Evolutionary conservation across 306 rosid species (phyloP), one percentile per base, ranked within the genome.

Genomic region (Ceratonia siliqua): DNA sequence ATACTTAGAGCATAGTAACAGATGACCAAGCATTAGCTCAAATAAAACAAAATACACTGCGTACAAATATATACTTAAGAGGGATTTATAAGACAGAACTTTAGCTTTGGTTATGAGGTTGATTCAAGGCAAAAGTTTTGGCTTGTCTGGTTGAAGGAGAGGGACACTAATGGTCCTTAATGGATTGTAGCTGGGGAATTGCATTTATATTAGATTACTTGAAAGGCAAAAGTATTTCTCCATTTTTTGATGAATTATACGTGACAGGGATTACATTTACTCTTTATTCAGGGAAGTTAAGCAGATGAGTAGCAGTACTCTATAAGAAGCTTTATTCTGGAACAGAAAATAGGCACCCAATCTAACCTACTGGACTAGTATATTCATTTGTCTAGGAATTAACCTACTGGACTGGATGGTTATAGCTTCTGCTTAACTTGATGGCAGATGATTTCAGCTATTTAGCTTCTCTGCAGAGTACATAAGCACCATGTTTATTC

Each of bases 81-180:
- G 46, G 63, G 59, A 72, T 39, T 10, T 35, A 42, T 64, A 81
- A 53, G 9, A 33, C 48, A 20, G 8, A 20, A 62, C n/a, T 70
- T 70, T 0, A 25, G 49, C 49, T 41, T 30, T 62, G 48, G 55
- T 18, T 83, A 67, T 71, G 36, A 38, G 63, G 71, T 73, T 59
- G 46, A 50, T 35, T 59, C 73, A 68, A 33, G 49, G 57, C 57
- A 67, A 33, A 70, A 53, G 35, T 80, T 63, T 52, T 52, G 59
- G 42, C 55, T 14, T 20, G 49, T 43, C 57, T 35, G 28, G 46
- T 58, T 72, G 70, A 52, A 59, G 55, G 18, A 52, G n/a, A 38
- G 48, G 5, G 62, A 52, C 62, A 50, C 56, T 22, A n/a, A 79
- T 56, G 68, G 62, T 48, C 59, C 54, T 15, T 28, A 55, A 54